Conservation (phyloP, 306 rosid genomes). For the Oemleria cerasiformis region DNA sequence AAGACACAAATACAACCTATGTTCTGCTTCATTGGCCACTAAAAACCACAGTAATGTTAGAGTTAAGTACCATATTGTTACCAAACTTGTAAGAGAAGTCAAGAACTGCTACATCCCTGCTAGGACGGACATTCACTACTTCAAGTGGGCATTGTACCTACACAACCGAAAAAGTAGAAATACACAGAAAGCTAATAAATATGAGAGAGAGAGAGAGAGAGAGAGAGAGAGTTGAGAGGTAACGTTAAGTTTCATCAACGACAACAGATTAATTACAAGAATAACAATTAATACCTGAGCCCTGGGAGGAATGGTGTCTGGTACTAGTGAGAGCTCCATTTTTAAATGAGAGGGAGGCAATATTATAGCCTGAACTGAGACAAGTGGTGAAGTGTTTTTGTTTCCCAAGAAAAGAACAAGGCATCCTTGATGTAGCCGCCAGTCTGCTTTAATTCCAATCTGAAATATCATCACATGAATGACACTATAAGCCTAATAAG, state of each 20-base stretch:
- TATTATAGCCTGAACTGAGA: constrained; percentile 81
- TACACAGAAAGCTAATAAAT: constrained; percentile 8
- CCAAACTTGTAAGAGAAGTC: constrained; percentile 96
- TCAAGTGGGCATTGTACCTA: constrained; percentile 99
- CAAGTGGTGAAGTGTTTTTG: constrained; percentile 89
- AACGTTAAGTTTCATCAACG: constrained; percentile 3
- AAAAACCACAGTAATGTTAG: constrained; percentile 18
- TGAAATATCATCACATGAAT: constrained; percentile 25
- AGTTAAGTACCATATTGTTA: constrained; percentile 61
- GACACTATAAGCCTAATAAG: neutral
- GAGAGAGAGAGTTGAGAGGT: constrained; percentile 16
- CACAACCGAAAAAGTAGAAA: constrained; percentile 19
- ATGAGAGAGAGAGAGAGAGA: neutral
- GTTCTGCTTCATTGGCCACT: constrained; percentile 12
- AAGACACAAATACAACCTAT: constrained; percentile 12
- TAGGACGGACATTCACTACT: constrained; percentile 77
- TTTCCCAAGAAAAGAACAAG: constrained; percentile 97
- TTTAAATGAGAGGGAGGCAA: constrained; percentile 88
- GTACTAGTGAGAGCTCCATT: constrained; percentile 88
- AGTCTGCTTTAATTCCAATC: constrained; percentile 97
- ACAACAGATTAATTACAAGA: constrained; percentile 1
- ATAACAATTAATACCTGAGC: constrained; percentile 69
- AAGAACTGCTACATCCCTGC: constrained; percentile 96
- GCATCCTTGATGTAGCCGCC: constrained; percentile 90
- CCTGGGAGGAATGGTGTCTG: constrained; percentile 98